Evolutionary conservation across 495 filamentous ascomycete genomes (phyloP), one percentile per base, ranked within the genome.

Genomic region (Penicillium paradoxum): DNA sequence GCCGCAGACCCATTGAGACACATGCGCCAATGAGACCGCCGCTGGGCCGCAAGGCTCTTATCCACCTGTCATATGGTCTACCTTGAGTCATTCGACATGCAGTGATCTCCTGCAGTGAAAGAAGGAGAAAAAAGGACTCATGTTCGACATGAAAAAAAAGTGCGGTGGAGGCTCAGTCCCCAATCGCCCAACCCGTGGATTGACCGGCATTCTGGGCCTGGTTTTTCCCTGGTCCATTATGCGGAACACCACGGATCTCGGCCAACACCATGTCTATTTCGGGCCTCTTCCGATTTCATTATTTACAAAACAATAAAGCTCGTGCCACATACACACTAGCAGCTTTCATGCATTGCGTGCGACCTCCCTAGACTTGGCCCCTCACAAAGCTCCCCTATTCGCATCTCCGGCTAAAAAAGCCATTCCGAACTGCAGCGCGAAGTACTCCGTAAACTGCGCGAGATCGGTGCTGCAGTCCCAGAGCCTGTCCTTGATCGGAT

Each of bases 21-120:
- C 34, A 8, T 24, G 9, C 33, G 15, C 45, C 45, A 48, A 48
- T 46, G 24, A 36, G 18, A 33, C 8, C 14, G 6, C 22, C 4
- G 15, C 34, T 43, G 6, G 27, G 17, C 43, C 29, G 43, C 43
- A 33, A 48, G 46, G 22, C 38, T 29, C 33, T 49, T 38, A 49
- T 39, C 46, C 46, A 49, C 46, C 46, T 49, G 46, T 49, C 46
- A 49, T 38, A 36, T 49, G 22, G 46, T 21, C 8, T 37, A 11
- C 18, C n/a, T n/a, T 48, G 46, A 49, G 22, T 49, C 46, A 49
- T 49, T 37, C 29, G 29, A 32, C 29, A 32, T 32, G 29, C 29
- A 32, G 29, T 32, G 24, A 15, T 36, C 13, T 36, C 33, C 17
- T 45, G 29, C 18, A 45, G 15, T 45, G 14, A 43, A 25, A 27